A percentile compares a stretch with the other conserved stretches of the same genome.
phyloP scores from a whole-genome alignment of 768 basidiomycete genomes.

The Pleurotus eryngii region DNA sequence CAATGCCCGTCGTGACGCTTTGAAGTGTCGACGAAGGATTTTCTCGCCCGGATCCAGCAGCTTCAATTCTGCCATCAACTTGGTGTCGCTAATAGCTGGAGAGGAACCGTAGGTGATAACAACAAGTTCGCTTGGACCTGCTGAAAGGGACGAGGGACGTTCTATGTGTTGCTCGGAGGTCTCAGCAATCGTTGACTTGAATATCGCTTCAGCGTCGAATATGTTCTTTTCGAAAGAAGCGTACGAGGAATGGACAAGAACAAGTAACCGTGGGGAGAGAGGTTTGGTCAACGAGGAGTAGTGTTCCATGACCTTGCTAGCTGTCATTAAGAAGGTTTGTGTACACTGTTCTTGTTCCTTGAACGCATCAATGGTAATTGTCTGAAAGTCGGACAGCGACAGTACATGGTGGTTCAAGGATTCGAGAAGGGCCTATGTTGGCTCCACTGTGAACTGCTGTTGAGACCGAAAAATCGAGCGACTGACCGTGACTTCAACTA shows the following conservation, averaged over 20 bases:
- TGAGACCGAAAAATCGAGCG: conserved; percentile 8
- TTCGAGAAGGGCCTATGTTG: conserved; percentile 35
- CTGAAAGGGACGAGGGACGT: conserved; percentile 26
- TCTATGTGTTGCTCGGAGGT: conserved; percentile 27
- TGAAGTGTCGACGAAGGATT: conserved; percentile 40
- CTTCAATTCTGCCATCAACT: conserved; percentile 45
- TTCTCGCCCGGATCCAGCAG: conserved; percentile 37
- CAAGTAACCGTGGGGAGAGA: conserved; percentile 41
- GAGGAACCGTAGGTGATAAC: conserved; percentile 52
- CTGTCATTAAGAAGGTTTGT: conserved; percentile 36
- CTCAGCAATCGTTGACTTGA: conserved; percentile 38
- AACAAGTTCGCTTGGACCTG: conserved; percentile 48
- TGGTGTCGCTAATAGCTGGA: conserved; percentile 30
- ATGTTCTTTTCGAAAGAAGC: conserved; percentile 30
- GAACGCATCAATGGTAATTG: conserved; percentile 45
- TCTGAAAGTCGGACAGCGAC: conserved; percentile 39
- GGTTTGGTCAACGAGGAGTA: not conserved
- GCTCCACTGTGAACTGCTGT: not conserved
- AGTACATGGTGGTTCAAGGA: conserved; percentile 34
- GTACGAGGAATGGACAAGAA: conserved; percentile 26
- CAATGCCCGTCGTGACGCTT: conserved; percentile 41
- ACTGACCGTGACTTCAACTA: conserved; percentile 39
- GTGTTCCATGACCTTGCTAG: conserved; percentile 38
- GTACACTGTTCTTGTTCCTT: conserved; percentile 32
- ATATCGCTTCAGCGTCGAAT: conserved; percentile 33